Base-by-base conservation (phyloP, 768 basidiomycete species). In the Podaxis sp. region DNA sequence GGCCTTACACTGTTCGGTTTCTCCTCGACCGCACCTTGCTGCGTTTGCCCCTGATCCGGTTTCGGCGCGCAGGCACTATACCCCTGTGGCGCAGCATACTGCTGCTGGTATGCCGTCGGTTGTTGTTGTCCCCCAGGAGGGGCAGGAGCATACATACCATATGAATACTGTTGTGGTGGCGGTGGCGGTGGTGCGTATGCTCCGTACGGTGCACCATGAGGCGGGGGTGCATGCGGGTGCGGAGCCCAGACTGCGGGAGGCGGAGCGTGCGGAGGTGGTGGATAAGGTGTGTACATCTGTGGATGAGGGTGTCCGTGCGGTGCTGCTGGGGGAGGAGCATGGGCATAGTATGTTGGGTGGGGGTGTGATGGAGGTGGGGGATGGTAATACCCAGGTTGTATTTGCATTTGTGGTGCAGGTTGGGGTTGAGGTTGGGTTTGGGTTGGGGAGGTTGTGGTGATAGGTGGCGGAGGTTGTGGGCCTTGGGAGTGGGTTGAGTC, bases 221-320 rank as follows among this genome's bases (percentile, higher is more conserved):
- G 33, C 33, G 33, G 33, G 1, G 33, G 33, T 33, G 1, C 49
- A 49, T 58, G 60, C 3, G 57, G 63, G 11, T 50, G 48, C 40
- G 66, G 30, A 64, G 52, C 41, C 58, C 62, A 64, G 30, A 44
- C 51, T 46, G 46, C 44, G 37, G 66, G 60, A 56, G 60, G 58
- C 41, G 26, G 58, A 33, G 28, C 58, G 66, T 72, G 73, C 66
- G 73, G 72, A 65, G 71, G 73, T 67, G 73, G 72, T 70, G 69
- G 71, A 70, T 72, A 63, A 65, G 65, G 70, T 66, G 68, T 64
- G 64, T 71, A 70, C 63, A 65, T 66, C 63, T 68, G 69, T 40
- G 68, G 58, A 38, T 65, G 66, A 26, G 63, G 59, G 38, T 63
- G 30, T 50, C 37, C 20, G 13, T 33, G 58, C 11, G 58, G 58